These are phyloP conservation scores for Leccinellum rugosiceps DNA, from an alignment of 768 basidiomycete species.

Conservation along the genomic window DNA sequence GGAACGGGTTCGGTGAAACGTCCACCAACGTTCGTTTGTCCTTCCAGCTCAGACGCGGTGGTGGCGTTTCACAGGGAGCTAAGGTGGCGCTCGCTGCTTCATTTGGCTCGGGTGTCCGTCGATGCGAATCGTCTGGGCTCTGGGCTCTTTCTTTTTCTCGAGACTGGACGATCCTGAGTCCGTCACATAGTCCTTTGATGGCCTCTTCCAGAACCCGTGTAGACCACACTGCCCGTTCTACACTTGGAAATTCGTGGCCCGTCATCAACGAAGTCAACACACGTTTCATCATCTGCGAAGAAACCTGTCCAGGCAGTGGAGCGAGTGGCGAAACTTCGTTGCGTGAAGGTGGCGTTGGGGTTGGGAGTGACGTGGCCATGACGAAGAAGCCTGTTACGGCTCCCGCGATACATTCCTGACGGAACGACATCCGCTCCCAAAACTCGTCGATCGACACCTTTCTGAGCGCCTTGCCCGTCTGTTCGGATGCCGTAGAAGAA, in stretches of 20 bases:
- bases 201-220: slow-evolving; percentile 70
- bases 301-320: slow-evolving; percentile 59
- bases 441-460: slow-evolving; percentile 75
- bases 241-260: slow-evolving; percentile 74
- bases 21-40: slow-evolving; percentile 35
- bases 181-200: slow-evolving; percentile 71
- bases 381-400: slow-evolving; percentile 93
- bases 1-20: slow-evolving; percentile 63
- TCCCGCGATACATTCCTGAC: slow-evolving; percentile 91
- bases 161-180: slow-evolving; percentile 37
- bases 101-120: slow-evolving; percentile 43
- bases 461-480: slow-evolving; percentile 50
- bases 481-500: slow-evolving; percentile 30
- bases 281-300: slow-evolving; percentile 64
- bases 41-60: slow-evolving; percentile 30
- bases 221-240: slow-evolving; percentile 59
- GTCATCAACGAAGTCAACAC: slow-evolving; percentile 66
- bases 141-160: slow-evolving; percentile 6
- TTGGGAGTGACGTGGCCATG: slow-evolving; percentile 44
- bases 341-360: slow-evolving; percentile 3
- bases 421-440: slow-evolving; percentile 96
- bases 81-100: slow-evolving; percentile 22
- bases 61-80: slow-evolving; percentile 52
- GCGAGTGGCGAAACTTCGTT: slow-evolving; percentile 42
- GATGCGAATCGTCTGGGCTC: slow-evolving; percentile 26